Evolutionary conservation across 2,329 filamentous ascomycete genomes (phyloP).

Genomic region (Clathrospora elynae): DNA sequence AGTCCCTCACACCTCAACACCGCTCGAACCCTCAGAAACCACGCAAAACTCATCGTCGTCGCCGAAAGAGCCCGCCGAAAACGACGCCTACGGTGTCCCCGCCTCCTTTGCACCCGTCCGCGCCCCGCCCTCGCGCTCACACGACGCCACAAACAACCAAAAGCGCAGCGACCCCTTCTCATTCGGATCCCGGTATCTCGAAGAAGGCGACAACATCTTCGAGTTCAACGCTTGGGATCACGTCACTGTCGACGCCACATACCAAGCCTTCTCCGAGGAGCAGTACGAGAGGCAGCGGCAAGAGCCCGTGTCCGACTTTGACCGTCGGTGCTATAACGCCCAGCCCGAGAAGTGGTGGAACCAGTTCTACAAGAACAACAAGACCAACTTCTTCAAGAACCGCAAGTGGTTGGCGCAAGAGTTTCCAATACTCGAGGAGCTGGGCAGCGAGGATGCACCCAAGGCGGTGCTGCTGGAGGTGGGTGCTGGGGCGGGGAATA

Average conservation of each 20-base stretch:
- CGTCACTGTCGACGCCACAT: slow-evolving; percentile 87
- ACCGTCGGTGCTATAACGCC: slow-evolving; percentile 86
- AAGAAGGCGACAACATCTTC: slow-evolving; percentile 86
- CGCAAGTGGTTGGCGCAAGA: slow-evolving; percentile 97
- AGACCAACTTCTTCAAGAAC: slow-evolving; percentile 97
- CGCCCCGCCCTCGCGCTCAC: slow-evolving; percentile 63
- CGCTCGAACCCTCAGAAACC: neutral
- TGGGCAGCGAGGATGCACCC: slow-evolving; percentile 73
- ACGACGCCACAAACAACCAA: slow-evolving; percentile 74
- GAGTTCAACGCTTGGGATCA: slow-evolving; percentile 99
- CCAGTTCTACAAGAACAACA: slow-evolving; percentile 96
- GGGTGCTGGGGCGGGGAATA: slow-evolving; percentile 94
- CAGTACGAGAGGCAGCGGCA: slow-evolving; percentile 86
- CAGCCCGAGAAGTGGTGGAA: slow-evolving; percentile 98
- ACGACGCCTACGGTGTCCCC: slow-evolving; percentile 58
- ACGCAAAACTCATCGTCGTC: slow-evolving; percentile 1
- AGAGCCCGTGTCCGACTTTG: slow-evolving; percentile 88
- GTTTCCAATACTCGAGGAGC: slow-evolving; percentile 82
- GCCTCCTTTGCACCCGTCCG: slow-evolving; percentile 53
- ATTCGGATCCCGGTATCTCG: slow-evolving; percentile 87
- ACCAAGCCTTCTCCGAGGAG: slow-evolving; percentile 81
- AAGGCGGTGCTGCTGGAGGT: slow-evolving; percentile 80
- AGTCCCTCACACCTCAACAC: slow-evolving; percentile 27
- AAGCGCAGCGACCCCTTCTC: slow-evolving; percentile 93
- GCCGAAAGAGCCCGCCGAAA: slow-evolving; percentile 27